phyloP scores from a whole-genome alignment of 2,329 filamentous ascomycete species.

The Corynespora cassiicola region DNA sequence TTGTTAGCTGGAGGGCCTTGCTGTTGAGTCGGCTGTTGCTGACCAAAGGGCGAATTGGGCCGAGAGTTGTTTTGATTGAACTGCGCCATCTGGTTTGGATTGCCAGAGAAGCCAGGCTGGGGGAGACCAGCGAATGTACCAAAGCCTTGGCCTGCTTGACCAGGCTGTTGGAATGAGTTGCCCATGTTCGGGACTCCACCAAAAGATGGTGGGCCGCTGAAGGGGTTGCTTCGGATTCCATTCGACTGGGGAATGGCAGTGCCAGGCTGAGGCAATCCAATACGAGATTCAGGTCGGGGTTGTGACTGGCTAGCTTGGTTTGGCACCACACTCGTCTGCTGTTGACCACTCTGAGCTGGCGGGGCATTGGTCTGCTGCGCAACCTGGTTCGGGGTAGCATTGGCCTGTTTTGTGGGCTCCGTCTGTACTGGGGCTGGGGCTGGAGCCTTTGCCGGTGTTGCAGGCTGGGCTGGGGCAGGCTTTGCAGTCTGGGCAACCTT shows the following conservation, averaged over 20 bases:
- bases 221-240: constrained; percentile 12
- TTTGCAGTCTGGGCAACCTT: constrained; percentile 75
- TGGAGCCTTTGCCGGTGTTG: constrained; percentile 19
- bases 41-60: constrained; percentile 28
- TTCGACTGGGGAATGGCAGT: constrained; percentile 19
- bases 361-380: constrained; percentile 18
- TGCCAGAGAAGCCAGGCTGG: constrained; percentile 28
- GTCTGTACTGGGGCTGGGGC: constrained; percentile 11
- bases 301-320: too few species aligned
- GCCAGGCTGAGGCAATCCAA: constrained; percentile 3
- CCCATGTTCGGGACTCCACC: neutral
- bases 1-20: constrained; percentile 21
- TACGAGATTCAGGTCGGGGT: too few species aligned
- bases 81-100: constrained; percentile 8
- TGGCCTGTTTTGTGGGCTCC: constrained; percentile 7
- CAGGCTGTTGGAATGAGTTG: constrained; percentile 21
- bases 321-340: too few species aligned
- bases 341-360: too few species aligned
- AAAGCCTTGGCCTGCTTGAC: constrained; percentile 17
- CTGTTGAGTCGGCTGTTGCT: constrained; percentile 24
- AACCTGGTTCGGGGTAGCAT: constrained; percentile 11
- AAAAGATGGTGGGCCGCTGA: constrained; percentile 18
- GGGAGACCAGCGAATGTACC: constrained; percentile 19
- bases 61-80: constrained; percentile 10
- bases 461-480: constrained; percentile 34